Evolutionary conservation across 768 basidiomycete genomes (phyloP), one percentile per base, ranked within the genome.

Genomic region (Tricholoma bakamatsutake): DNA sequence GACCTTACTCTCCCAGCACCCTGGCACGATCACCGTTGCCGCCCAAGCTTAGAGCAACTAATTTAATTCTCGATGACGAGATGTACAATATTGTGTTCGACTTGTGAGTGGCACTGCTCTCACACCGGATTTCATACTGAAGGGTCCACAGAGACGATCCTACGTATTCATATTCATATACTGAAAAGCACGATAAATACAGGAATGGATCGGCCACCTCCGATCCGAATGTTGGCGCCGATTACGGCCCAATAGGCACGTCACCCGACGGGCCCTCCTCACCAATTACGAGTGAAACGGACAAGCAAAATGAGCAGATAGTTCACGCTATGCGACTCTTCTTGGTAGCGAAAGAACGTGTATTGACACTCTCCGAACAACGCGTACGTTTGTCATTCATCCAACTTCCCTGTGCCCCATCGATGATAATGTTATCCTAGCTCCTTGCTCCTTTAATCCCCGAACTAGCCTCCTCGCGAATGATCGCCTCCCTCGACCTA

Each of bases 1-100:
- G 85, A 59, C 87, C 88, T 57, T 90, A 88, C 74, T 85, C 88
- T 61, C 88, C 89, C 31, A 83, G 76, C 63, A 84, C 84, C 5
- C 73, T 91, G 60, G 85, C 87, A 28, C 78, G 81, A 64, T 87
- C 85, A n/a, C 83, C 86, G 11, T 74, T 90, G 50, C 88, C 88
- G 30, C 80, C 87, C 57, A 85, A 88, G 71, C 76, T 90, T 63
- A 78, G 85, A 73, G 84, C 88, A 40, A 77, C 78, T 63, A 84
- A 90, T 73, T 73, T 90, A 70, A 73, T 77, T 64, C 73, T 90
- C 65, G 84, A 87, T 59, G 84, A 86, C 59, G 80, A 83, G 64
- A 63, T 73, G 71, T 82, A 80, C 71, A 69, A 74, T 70, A 77
- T 67, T 70, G 71, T 71, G 64, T 69, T 71, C 61, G 79, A 83